Evolutionary conservation across 768 basidiomycete species (phyloP).

Genomic region (Boletellus ananas): DNA sequence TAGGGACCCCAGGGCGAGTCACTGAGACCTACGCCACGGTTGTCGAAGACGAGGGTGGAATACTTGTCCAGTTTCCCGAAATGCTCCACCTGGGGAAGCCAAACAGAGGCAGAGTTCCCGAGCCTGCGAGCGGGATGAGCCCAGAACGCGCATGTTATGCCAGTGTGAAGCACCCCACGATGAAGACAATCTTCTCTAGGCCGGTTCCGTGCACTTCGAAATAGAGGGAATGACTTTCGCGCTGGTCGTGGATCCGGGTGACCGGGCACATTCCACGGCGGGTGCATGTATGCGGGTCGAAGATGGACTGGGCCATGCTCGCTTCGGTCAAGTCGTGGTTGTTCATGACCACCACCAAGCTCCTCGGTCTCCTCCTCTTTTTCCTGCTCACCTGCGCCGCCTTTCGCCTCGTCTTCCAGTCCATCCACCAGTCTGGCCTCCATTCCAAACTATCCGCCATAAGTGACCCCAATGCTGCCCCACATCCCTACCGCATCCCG

Average conservation of each 20-base stretch:
- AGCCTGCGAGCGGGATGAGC: slow-evolving; percentile 37
- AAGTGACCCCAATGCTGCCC: too few species aligned
- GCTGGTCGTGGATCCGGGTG: slow-evolving; percentile 41
- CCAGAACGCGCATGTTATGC: background rate
- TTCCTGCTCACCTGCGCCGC: too few species aligned
- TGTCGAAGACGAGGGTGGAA: slow-evolving; percentile 73
- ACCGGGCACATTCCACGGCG: slow-evolving; percentile 78
- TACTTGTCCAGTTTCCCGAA: slow-evolving; percentile 55
- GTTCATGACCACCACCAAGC: too few species aligned
- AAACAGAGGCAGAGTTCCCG: slow-evolving; percentile 60
- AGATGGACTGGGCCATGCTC: slow-evolving; percentile 37
- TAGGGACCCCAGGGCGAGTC: slow-evolving; percentile 71
- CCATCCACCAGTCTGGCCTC: too few species aligned
- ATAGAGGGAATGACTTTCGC: slow-evolving; percentile 73
- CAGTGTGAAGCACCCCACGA: slow-evolving; percentile 58
- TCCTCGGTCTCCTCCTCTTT: too few species aligned
- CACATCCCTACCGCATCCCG: too few species aligned
- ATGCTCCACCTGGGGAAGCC: slow-evolving; percentile 60
- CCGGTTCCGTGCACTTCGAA: slow-evolving; percentile 74
- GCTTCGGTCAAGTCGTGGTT: too few species aligned
- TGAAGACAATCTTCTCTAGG: slow-evolving; percentile 62
- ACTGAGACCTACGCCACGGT: slow-evolving; percentile 79
- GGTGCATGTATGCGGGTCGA: slow-evolving; percentile 57
- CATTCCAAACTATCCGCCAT: too few species aligned
- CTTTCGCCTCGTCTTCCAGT: too few species aligned